Conservation (phyloP, 176 grass and related monocot species). For the Saccharum officinarum region DNA sequence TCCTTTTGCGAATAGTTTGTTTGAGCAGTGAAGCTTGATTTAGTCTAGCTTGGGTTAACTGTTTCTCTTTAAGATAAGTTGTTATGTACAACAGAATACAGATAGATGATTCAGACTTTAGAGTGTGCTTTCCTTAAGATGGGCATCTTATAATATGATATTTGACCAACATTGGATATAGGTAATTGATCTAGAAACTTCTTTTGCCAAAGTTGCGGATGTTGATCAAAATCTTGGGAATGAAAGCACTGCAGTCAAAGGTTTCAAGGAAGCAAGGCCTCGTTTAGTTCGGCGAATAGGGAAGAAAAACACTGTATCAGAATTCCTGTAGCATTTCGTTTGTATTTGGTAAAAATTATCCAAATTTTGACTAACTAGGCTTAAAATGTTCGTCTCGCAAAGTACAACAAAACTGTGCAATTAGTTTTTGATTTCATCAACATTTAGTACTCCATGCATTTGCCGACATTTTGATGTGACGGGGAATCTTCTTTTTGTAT, state of each 20-base stretch:
- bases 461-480: too few relatives aligned
- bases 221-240: constrained; percentile 59
- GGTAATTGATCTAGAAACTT: constrained; percentile 83
- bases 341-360: too few relatives aligned
- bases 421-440: too few relatives aligned
- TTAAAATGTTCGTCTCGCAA: too few relatives aligned
- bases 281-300: too few relatives aligned
- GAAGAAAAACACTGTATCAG: too few relatives aligned
- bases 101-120: not conserved
- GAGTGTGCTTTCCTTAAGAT: not conserved
- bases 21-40: not conserved
- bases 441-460: too few relatives aligned
- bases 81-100: not conserved
- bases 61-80: not conserved
- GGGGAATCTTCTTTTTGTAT: too few relatives aligned
- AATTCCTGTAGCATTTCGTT: too few relatives aligned
- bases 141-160: not conserved
- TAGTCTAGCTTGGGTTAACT: not conserved
- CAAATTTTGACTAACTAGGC: too few relatives aligned
- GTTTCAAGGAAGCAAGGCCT: not conserved
- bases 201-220: constrained; percentile 71
- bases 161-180: not conserved
- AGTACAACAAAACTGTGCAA: too few relatives aligned
- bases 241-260: constrained; percentile 25
- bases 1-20: not conserved